Evolutionary conservation across 202 grass and related monocot species (phyloP).

Genomic region (Saccharum hybrid): DNA sequence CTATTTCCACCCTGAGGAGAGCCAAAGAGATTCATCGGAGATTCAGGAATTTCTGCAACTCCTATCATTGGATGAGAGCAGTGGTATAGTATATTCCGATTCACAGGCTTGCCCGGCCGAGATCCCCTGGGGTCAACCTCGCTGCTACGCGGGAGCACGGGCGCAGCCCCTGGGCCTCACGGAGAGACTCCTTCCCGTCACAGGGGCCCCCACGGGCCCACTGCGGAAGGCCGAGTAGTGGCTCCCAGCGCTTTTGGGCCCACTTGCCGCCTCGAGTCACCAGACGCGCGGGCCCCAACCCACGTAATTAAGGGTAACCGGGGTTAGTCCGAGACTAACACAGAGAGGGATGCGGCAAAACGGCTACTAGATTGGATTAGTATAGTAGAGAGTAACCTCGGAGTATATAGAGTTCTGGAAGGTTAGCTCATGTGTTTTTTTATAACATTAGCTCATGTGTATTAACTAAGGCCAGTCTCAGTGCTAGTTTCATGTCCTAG

Average conservation of each 20-base stretch:
- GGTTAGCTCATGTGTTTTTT: background rate
- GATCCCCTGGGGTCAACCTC: conserved; percentile 16
- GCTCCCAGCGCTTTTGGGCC: conserved; percentile 13
- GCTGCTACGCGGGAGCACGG: conserved; percentile 43
- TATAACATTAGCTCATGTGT: too few relatives aligned
- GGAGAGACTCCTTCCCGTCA: background rate
- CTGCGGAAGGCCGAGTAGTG: conserved; percentile 7
- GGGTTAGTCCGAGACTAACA: background rate
- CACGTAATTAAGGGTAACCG: background rate
- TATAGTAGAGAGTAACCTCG: background rate
- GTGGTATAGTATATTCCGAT: conserved; percentile 13
- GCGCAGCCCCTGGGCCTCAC: conserved; percentile 27
- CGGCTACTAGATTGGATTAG: background rate
- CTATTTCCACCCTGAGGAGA: conserved; percentile 1
- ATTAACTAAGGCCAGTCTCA: too few relatives aligned
- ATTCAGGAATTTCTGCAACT: conserved; percentile 7
- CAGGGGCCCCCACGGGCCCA: too few relatives aligned
- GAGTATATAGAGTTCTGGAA: conserved; percentile 34
- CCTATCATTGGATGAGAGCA: conserved; percentile 7
- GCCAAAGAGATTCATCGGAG: conserved; percentile 28
- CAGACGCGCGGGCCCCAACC: background rate
- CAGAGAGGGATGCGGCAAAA: background rate
- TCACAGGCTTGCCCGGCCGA: background rate
- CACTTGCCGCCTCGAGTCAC: background rate
- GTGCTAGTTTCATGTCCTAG: too few relatives aligned